Evolutionary conservation across 768 basidiomycete species (phyloP), one percentile per base, ranked within the genome.

Genomic region (Lactarius hengduanensis): DNA sequence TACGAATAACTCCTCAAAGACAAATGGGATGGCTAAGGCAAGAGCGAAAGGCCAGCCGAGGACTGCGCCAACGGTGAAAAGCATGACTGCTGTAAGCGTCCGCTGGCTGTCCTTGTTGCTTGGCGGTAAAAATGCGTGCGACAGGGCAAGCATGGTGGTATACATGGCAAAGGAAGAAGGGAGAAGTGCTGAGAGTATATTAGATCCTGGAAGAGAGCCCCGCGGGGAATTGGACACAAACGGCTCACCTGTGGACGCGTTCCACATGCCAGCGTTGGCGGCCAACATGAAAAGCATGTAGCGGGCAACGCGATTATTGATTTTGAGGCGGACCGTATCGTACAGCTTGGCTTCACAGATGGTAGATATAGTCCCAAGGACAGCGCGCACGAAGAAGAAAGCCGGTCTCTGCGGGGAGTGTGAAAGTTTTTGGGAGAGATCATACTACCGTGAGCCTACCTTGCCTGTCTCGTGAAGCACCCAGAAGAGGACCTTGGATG

Each of bases 31-130:
- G 0, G 92, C 86, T 8, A 98, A 81, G 0, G 92, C 87, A 20
- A 94, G 81, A n/a, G 92, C 82, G 75, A 99, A 99, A 7, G 97
- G 97, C 97, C 97, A 99, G 6, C 96, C 97, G 40, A 98, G 84
- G 59, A 98, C 84, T 1, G 88, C 92, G 6, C 93, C 96, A 7
- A 86, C 74, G 1, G 92, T 93, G 74, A 94, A 92, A 57, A 82
- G 77, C 56, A 89, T 65, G 0, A 91, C 91, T 0, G 91, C 86
- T 9, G 81, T 77, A 32, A 90, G 75, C 11, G 90, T 88, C 40
- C 90, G 82, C 56, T 79, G 79, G 66, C 78, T 74, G 72, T 88
- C 83, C 47, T 74, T 72, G 68, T 79, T 73, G 70, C 81, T 86
- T 0, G 89, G 79, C 4, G 89, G 86, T 53, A 81, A 79, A 53